phyloP scores from a whole-genome alignment of 176 grass and related monocot species.

The Urochloa ruziziensis region DNA sequence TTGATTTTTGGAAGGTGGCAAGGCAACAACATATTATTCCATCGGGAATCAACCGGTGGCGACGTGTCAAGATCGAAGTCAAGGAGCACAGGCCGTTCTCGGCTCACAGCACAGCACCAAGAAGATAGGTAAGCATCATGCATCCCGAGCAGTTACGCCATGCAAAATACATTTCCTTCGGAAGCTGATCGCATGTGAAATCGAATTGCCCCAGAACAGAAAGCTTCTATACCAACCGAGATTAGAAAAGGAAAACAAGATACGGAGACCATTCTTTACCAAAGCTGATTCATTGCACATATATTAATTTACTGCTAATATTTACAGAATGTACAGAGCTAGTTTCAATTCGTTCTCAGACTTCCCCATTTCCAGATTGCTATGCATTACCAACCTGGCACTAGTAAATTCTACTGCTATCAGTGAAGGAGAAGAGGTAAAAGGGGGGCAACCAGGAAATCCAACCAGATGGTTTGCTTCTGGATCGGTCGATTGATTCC shows the following conservation, averaged over 20 bases:
- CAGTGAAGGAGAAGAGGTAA: not conserved
- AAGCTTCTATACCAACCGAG: not conserved
- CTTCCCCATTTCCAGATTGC: not conserved
- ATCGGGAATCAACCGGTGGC: too few relatives aligned
- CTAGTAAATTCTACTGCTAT: not conserved
- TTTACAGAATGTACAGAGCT: conserved; percentile 11
- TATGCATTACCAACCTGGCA: not conserved
- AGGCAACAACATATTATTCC: too few relatives aligned
- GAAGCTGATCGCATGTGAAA: not conserved
- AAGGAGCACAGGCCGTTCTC: too few relatives aligned
- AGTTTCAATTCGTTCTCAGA: not conserved
- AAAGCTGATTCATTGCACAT: not conserved
- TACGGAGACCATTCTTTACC: not conserved
- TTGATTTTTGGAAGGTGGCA: too few relatives aligned
- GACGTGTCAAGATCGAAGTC: too few relatives aligned
- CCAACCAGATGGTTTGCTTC: not conserved
- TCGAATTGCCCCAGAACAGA: not conserved
- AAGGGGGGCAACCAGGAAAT: conserved; percentile 3
- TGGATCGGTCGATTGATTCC: not conserved
- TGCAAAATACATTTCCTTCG: not conserved
- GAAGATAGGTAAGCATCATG: not conserved
- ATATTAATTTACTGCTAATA: not conserved
- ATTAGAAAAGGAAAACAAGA: not conserved
- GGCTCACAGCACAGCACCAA: not conserved
- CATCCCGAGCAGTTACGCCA: conserved; percentile 18